phyloP scores from a whole-genome alignment of 495 filamentous ascomycete genomes.

The Hypoxylon rickii region DNA sequence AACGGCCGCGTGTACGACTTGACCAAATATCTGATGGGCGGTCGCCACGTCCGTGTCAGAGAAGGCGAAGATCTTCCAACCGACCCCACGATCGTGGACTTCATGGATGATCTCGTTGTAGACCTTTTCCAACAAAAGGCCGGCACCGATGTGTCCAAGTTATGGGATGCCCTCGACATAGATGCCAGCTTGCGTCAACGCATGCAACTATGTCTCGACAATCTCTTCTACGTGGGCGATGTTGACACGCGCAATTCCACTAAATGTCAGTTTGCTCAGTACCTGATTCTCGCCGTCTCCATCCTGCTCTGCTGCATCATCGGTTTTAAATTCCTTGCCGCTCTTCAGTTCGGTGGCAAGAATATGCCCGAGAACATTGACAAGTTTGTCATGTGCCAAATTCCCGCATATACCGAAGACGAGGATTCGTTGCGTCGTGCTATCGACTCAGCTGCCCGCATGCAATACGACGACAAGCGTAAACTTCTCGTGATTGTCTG shows the following conservation, averaged over 20 bases:
- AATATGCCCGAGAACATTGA: conserved; percentile 93
- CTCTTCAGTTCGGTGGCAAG: conserved; percentile 90
- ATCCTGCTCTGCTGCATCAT: conserved; percentile 81
- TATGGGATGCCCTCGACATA: conserved; percentile 74
- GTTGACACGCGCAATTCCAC: conserved; percentile 89
- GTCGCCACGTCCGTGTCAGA: conserved; percentile 63
- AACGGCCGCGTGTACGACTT: conserved; percentile 86
- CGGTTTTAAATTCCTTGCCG: conserved; percentile 94
- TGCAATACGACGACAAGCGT: conserved; percentile 98
- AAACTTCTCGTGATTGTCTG: conserved; percentile 94
- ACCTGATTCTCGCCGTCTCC: conserved; percentile 89
- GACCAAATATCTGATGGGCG: conserved; percentile 80
- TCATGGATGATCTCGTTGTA: conserved; percentile 79
- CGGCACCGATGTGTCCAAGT: conserved; percentile 80
- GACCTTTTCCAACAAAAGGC: conserved; percentile 75
- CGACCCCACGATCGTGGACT: conserved; percentile 65
- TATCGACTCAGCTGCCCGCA: conserved; percentile 93
- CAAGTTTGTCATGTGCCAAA: conserved; percentile 98
- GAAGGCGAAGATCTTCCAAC: conserved; percentile 53
- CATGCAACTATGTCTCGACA: conserved; percentile 88
- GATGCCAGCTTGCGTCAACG: conserved; percentile 55
- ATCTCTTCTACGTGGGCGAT: conserved; percentile 93
- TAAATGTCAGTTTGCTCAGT: conserved; percentile 85
- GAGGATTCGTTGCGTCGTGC: conserved; percentile 96
- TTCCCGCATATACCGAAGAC: conserved; percentile 97